phyloP scores from a whole-genome alignment of 306 rosid genomes.

The Corylus americana region DNA sequence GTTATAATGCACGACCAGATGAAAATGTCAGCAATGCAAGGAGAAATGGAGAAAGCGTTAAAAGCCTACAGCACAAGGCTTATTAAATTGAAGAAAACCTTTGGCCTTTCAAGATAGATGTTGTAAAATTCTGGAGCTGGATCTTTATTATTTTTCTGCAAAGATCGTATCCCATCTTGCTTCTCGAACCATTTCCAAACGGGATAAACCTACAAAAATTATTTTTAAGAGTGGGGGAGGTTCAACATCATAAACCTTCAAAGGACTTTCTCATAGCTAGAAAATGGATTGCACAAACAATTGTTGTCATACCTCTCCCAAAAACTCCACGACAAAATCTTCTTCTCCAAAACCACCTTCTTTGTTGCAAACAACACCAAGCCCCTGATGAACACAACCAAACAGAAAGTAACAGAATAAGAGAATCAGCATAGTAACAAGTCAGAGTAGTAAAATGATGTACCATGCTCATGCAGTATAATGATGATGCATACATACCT shows the following conservation, averaged over 20 bases:
- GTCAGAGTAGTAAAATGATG: slow-evolving; percentile 1
- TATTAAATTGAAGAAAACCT: slow-evolving; percentile 54
- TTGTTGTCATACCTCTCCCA: slow-evolving; percentile 85
- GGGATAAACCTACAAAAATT: slow-evolving; percentile 77
- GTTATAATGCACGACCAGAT: slow-evolving; percentile 15
- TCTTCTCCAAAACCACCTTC: slow-evolving; percentile 80
- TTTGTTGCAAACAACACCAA: slow-evolving; percentile 94
- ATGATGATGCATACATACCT: slow-evolving; percentile 50
- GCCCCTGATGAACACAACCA: slow-evolving; percentile 66
- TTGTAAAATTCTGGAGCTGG: slow-evolving; percentile 99
- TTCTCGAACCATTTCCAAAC: slow-evolving; percentile 99
- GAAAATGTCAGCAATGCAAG: slow-evolving; percentile 11
- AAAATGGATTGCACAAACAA: slow-evolving; percentile 11
- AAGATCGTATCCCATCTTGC: slow-evolving; percentile 96
- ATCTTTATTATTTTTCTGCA: slow-evolving; percentile 86
- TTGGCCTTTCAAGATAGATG: slow-evolving; percentile 96
- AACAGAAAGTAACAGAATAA: slow-evolving; percentile 26
- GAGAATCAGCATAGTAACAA: slow-evolving; percentile 16
- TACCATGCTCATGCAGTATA: slow-evolving; percentile 4
- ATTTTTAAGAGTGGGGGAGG: not conserved
- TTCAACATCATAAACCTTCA: slow-evolving; percentile 12
- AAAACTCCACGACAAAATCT: slow-evolving; percentile 94
- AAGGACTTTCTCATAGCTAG: not conserved
- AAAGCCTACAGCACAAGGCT: slow-evolving; percentile 16
- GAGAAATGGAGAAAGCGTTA: slow-evolving; percentile 15